Percentiles rank a stretch among this genome's conserved stretches.
These are phyloP conservation scores for Kuraishia capsulata DNA, from an alignment of 805 yeast genomes.

Conservation along the genomic window DNA sequence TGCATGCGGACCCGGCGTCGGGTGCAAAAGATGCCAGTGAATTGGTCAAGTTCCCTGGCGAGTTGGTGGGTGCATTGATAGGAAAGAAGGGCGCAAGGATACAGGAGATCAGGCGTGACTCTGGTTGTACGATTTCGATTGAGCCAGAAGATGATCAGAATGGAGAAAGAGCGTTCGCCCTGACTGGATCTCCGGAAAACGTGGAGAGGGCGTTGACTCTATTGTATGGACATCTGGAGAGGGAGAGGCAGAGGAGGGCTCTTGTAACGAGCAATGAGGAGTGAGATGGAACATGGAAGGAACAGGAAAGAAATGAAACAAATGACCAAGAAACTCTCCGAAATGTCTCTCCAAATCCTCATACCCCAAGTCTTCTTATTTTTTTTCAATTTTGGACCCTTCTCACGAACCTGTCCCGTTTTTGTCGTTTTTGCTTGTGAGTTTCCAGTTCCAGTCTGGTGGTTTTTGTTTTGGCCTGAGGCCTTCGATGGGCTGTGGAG, in stretches of 20 bases:
- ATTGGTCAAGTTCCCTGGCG: slow-evolving; percentile 58
- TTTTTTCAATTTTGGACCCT: too few relatives aligned
- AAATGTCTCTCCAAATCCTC: too few relatives aligned
- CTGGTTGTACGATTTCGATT: slow-evolving; percentile 74
- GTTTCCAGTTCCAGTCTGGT: too few relatives aligned
- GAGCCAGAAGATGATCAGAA: slow-evolving; percentile 58
- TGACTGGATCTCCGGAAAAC: slow-evolving; percentile 49
- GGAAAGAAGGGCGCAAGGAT: slow-evolving; percentile 83
- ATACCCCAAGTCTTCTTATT: too few relatives aligned
- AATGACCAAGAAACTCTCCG: too few relatives aligned
- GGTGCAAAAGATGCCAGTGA: slow-evolving; percentile 18
- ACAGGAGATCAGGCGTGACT: slow-evolving; percentile 70
- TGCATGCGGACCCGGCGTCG: slow-evolving; percentile 2
- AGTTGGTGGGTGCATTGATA: slow-evolving; percentile 81
- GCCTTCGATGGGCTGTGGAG: too few relatives aligned
- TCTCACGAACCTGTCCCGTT: too few relatives aligned
- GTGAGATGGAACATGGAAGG: neutral
- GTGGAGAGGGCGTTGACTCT: slow-evolving; percentile 49
- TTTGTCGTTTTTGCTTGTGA: too few relatives aligned
- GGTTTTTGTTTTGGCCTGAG: too few relatives aligned
- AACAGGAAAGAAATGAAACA: neutral
- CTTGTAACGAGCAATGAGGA: too few relatives aligned
- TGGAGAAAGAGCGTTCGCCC: slow-evolving; percentile 60
- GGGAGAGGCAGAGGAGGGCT: slow-evolving; percentile 29
- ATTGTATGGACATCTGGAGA: slow-evolving; percentile 42